Base-by-base conservation (phyloP, 2,329 filamentous ascomycete genomes). In the Nemania bipapillata region DNA sequence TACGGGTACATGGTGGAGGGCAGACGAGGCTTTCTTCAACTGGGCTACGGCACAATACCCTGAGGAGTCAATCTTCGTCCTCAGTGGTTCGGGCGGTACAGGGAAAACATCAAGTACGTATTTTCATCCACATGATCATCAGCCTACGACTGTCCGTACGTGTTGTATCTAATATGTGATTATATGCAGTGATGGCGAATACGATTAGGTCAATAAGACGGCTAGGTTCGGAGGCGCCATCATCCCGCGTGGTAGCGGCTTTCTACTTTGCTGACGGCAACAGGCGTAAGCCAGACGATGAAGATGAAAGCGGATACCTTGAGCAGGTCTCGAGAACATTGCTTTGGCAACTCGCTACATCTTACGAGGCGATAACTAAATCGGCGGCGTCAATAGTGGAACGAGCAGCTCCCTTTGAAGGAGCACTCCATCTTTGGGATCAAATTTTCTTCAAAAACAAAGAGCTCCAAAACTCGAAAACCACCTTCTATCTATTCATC, bases 331-430 rank as follows among this genome's bases (percentile, higher is more conserved):
- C 76, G 8, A 72, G 76, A 45, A 74, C 74, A 17, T 62, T 78
- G 12, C 70, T 80, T 24, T 80, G 77, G 75, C 79, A 80, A 66
- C 73, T 80, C 20, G 72, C 74, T 1, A 77, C 75, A 22, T 73
- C 75, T 4, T 77, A 79, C 20, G 77, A 78, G 57, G 74, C 77
- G 0, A 77, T 79, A 72, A 76, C 76, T 22, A 79, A 79, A 68
- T 75, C 76, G 4, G 73, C 77, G 4, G 76, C 73, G 42, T 72
- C 72, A 42, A 74, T 74, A 9, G 69, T 77, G 5, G 77, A 79
- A 61, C 69, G 65, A 40, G 66, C 70, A 8, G 37, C 65, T 11
- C 70, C 72, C 28, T 77, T 79, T 37, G 69, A 77, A 26, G 72
- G 73, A 7, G 72, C 74, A 8, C 56, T 77, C 7, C 77, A 80